Evolutionary conservation across 352 stramenopile genomes (phyloP), one percentile per base, ranked within the genome.

Genomic region (Albugo laibachii): DNA sequence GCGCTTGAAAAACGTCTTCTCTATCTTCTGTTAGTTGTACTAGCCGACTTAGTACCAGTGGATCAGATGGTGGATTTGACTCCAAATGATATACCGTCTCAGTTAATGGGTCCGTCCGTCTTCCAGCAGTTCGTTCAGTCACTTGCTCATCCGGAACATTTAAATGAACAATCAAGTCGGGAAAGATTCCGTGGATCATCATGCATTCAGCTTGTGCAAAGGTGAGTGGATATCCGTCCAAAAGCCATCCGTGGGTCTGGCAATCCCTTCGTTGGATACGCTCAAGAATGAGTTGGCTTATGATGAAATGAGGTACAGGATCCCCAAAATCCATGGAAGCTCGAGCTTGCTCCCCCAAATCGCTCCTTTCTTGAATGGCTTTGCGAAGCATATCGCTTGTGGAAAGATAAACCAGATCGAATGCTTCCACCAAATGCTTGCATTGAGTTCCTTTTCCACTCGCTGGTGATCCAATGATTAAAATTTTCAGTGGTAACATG

Each of bases 371-470:
- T 31, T 77, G 67, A n/a, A 94, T 87, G 21, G 80, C 80, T 6
- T 79, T 59, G 15, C 88, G 71, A 13, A 98, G 65, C 55, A 97
- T 93, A 51, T 97, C 84, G 6, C 91, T 89, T 5, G 86, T 92
- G 14, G 75, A 93, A 11, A 98, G 56, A 56, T 97, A 84, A 8
- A 97, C 74, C 2, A 97, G 67, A 24, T 74, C 80, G 54, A 93
- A 95, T 48, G 84, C 67, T 16, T 81, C 57, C 2, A 74, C 75
- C 14, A 97, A 75, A 1, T 80, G 69, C 58, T 97, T 86, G 56
- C 93, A 98, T 54, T 98, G 93, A 5, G 92, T 98, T 38, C 92
- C 92, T 61, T 98, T 98, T 36, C 93, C 93, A 38, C 69, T 80
- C 0, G 92, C 93, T 14, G 94, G 93, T 12, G 92, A 82, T 1